Conservation (phyloP, 805 yeast genomes). For the Candida pseudofarinosa region DNA sequence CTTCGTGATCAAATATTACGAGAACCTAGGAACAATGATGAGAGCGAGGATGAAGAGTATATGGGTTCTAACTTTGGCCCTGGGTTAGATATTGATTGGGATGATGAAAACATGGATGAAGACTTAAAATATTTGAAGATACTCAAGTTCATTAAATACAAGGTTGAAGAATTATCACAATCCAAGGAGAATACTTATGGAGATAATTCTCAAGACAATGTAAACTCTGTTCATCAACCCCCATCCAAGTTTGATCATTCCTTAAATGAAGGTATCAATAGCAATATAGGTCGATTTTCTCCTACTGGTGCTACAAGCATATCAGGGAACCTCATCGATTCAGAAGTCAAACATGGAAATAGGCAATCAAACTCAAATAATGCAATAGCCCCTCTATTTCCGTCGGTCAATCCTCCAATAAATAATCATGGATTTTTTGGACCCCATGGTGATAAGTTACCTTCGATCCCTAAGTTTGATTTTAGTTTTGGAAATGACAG, state of each 20-base stretch:
- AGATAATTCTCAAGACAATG: not conserved
- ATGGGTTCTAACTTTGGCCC: constrained; percentile 14
- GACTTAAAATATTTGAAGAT: constrained; percentile 41
- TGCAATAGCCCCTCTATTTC: constrained; percentile 1
- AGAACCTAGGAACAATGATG: constrained; percentile 25
- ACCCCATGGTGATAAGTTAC: constrained; percentile 7
- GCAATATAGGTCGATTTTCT: not conserved
- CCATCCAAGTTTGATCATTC: not conserved
- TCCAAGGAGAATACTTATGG: not conserved
- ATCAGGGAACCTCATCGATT: not conserved
- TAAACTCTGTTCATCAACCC: not conserved
- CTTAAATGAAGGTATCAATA: not conserved
- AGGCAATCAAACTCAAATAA: not conserved
- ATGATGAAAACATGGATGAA: constrained; percentile 45
- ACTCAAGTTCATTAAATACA: constrained; percentile 39
- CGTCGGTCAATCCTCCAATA: constrained; percentile 1
- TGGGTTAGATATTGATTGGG: constrained; percentile 40
- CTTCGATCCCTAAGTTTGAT: constrained; percentile 18
- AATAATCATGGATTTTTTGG: constrained; percentile 1
- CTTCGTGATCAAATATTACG: constrained; percentile 33
- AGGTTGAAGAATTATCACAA: constrained; percentile 12
- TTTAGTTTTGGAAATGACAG: constrained; percentile 17
- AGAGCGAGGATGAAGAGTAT: constrained; percentile 25
- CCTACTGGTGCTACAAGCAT: not conserved
- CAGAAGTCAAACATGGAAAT: not conserved